Evolutionary conservation across 495 filamentous ascomycete species (phyloP).

Genomic region (Tuber indicum): DNA sequence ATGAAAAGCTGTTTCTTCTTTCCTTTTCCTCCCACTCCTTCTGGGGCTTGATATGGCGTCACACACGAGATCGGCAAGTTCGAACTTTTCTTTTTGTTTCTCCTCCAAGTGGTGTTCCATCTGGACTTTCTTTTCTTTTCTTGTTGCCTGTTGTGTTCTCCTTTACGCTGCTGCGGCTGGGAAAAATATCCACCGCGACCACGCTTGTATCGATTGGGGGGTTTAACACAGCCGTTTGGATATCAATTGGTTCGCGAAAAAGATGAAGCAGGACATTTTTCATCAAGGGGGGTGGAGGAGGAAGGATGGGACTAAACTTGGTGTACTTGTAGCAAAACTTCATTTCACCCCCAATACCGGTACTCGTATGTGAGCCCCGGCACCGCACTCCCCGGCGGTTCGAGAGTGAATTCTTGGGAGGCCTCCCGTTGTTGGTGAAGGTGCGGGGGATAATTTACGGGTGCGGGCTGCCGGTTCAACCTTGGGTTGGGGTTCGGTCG

Average conservation of each 20-base stretch:
- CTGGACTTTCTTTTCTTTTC: constrained; percentile 9
- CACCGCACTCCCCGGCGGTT: neutral
- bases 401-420: neutral
- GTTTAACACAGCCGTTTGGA: neutral
- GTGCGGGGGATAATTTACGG: neutral
- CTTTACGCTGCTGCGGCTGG: constrained; percentile 4
- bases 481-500: constrained; percentile 3
- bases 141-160: constrained; percentile 13
- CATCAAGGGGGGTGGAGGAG: neutral
- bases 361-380: neutral
- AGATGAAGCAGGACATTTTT: neutral
- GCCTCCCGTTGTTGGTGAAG: neutral
- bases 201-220: neutral
- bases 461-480: constrained; percentile 1
- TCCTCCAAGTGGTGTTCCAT: constrained; percentile 18
- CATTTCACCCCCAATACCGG: neutral
- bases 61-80: constrained; percentile 23
- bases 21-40: constrained; percentile 14
- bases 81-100: constrained; percentile 11
- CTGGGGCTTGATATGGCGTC: constrained; percentile 31
- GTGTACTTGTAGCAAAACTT: neutral
- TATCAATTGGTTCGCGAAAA: neutral
- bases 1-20: constrained; percentile 8
- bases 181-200: neutral
- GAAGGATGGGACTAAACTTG: neutral